These are phyloP conservation scores for Neofusicoccum kwambonambiense DNA, from an alignment of 2,329 filamentous ascomycete species.

Conservation along the genomic window DNA sequence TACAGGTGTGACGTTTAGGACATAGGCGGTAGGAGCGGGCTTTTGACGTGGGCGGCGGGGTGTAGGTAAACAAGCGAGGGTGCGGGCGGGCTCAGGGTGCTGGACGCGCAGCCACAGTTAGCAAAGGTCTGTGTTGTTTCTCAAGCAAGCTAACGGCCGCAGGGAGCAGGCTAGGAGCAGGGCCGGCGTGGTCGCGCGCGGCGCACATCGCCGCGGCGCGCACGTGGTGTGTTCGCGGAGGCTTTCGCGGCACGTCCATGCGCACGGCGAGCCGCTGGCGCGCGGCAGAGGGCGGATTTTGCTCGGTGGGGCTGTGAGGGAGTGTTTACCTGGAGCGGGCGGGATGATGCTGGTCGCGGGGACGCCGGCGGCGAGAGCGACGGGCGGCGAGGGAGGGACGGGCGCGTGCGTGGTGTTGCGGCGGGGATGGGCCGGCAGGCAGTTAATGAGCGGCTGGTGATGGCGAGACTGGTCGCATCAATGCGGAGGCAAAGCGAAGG, in stretches of 20 bases:
- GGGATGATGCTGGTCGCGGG: constrained; percentile 1
- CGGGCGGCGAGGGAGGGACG: not conserved
- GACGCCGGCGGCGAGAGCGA: not conserved
- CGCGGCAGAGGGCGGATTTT: constrained; percentile 4
- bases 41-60: constrained; percentile 5
- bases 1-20: not conserved
- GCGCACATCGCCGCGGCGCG: not conserved
- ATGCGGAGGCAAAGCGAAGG: constrained; percentile 10
- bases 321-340: not conserved
- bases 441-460: constrained; percentile 7
- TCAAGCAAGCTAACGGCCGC: not conserved
- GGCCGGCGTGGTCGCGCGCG: not conserved
- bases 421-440: not conserved
- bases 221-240: constrained; percentile 11
- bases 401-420: not conserved
- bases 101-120: constrained; percentile 6
- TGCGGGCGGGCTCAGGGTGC: not conserved
- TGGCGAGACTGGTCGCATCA: constrained; percentile 9
- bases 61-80: constrained; percentile 9
- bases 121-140: constrained; percentile 7
- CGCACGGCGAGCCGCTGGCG: not conserved
- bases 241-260: constrained; percentile 5
- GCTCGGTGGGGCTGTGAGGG: constrained; percentile 8
- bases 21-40: not conserved
- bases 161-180: constrained; percentile 5